Conservation (phyloP, 2,329 filamentous ascomycete genomes). For the Uncinocarpus reesii region DNA sequence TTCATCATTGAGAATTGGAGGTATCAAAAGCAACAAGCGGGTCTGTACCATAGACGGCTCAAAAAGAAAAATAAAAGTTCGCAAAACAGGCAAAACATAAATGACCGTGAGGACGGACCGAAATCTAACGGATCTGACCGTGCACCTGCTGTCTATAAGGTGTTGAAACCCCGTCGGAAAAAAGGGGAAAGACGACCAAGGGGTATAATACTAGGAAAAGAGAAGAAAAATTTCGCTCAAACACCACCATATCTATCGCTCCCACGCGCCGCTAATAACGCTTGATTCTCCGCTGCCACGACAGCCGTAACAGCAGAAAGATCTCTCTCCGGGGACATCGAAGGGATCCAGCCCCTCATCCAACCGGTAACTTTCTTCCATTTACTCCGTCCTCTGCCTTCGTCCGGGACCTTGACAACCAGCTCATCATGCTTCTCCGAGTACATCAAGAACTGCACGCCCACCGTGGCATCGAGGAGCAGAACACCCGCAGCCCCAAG, state of each 20-base stretch:
- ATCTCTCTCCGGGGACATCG: slow-evolving; percentile 31
- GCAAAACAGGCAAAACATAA: not conserved
- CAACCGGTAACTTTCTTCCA: slow-evolving; percentile 53
- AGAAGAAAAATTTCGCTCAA: slow-evolving; percentile 16
- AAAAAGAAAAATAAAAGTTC: not conserved
- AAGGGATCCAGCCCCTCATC: slow-evolving; percentile 58
- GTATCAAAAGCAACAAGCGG: not conserved
- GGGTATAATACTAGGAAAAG: not conserved
- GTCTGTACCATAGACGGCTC: not conserved
- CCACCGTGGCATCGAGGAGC: slow-evolving; percentile 51
- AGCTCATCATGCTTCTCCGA: slow-evolving; percentile 39
- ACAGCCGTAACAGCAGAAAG: slow-evolving; percentile 5
- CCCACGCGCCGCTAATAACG: slow-evolving; percentile 23
- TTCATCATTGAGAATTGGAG: not conserved
- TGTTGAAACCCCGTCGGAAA: no score
- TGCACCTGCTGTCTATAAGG: no score
- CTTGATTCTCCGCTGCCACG: slow-evolving; percentile 23
- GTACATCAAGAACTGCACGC: slow-evolving; percentile 53
- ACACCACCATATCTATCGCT: slow-evolving; percentile 28
- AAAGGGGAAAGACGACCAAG: no score
- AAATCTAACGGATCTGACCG: no score
- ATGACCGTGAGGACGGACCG: no score
- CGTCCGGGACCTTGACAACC: slow-evolving; percentile 40
- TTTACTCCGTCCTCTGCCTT: slow-evolving; percentile 31
- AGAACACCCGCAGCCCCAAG: slow-evolving; percentile 56